These are phyloP conservation scores for Priceomyces fermenticarens DNA, from an alignment of 805 yeast genomes.

Conservation along the genomic window DNA sequence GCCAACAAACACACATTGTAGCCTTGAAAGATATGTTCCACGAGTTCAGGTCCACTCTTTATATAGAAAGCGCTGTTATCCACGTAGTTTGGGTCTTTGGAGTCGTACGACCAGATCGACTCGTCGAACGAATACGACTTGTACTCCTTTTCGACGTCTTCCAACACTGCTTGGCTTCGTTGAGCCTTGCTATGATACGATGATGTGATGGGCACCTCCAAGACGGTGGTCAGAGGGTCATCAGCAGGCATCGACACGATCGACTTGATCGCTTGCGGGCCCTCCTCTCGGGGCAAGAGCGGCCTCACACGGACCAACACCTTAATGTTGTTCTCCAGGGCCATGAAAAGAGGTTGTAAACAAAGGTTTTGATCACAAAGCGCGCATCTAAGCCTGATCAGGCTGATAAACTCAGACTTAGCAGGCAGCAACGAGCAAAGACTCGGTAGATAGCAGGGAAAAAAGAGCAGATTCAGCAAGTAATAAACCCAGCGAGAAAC, in stretches of 20 bases:
- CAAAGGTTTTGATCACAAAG: no score
- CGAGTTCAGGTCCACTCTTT: constrained; percentile 54
- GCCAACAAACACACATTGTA: constrained; percentile 42
- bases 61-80: constrained; percentile 52
- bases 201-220: constrained; percentile 21
- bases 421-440: no score
- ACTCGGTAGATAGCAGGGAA: no score
- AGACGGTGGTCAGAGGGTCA: constrained; percentile 16
- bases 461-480: no score
- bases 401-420: no score
- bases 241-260: constrained; percentile 30
- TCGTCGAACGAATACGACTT: constrained; percentile 50
- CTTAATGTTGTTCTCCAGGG: constrained; percentile 29
- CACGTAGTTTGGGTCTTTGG: constrained; percentile 29
- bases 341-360: constrained; percentile 2
- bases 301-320: constrained; percentile 58
- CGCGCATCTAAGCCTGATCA: no score
- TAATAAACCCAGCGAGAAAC: no score
- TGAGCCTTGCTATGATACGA: constrained; percentile 10
- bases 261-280: constrained; percentile 10
- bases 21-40: constrained; percentile 47
- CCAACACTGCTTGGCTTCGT: constrained; percentile 5
- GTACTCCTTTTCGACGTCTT: constrained; percentile 11
- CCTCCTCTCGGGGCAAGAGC: constrained; percentile 26
- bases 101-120: constrained; percentile 46